Evolutionary conservation across 2,329 filamentous ascomycete species (phyloP).

Genomic region (Alternaria sp.): DNA sequence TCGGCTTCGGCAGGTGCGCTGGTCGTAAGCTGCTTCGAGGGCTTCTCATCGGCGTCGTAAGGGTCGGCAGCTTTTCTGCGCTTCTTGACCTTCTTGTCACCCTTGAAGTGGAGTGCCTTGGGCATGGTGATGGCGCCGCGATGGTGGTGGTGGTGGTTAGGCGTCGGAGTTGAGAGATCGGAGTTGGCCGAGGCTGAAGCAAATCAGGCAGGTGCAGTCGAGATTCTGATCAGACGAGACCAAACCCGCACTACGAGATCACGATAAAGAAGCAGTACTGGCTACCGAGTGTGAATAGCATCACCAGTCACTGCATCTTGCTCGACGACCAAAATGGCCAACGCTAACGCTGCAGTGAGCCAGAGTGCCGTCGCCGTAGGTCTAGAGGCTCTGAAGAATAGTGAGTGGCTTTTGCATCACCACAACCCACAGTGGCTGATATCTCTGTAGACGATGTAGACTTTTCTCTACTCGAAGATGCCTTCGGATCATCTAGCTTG

Average conservation of each 20-base stretch:
- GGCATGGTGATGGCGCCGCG: conserved; percentile 66
- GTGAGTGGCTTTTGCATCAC: conserved; percentile 40
- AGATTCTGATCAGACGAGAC: conserved; percentile 22
- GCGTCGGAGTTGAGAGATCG: conserved; percentile 27
- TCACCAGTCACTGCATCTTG: neutral
- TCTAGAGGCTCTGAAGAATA: conserved; percentile 55
- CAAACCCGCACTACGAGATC: conserved; percentile 12
- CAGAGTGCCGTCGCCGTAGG: conserved; percentile 46
- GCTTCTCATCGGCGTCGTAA: conserved; percentile 51
- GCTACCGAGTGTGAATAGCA: conserved; percentile 9
- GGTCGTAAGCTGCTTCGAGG: conserved; percentile 48
- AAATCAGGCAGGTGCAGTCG: conserved; percentile 41
- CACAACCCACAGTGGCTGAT: neutral
- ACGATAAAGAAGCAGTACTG: conserved; percentile 26
- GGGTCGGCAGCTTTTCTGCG: conserved; percentile 75
- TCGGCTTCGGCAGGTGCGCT: conserved; percentile 56
- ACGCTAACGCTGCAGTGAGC: conserved; percentile 29
- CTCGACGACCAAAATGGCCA: conserved; percentile 24
- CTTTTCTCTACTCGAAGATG: conserved; percentile 74
- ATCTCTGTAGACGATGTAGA: conserved; percentile 67
- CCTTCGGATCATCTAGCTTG: conserved; percentile 89
- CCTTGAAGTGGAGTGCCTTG: conserved; percentile 93
- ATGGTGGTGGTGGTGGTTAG: conserved; percentile 15
- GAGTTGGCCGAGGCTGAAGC: conserved; percentile 36
- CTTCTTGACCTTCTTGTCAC: conserved; percentile 95